phyloP scores from a whole-genome alignment of 2,329 filamentous ascomycete species.

The Arachnomyces sp. region DNA sequence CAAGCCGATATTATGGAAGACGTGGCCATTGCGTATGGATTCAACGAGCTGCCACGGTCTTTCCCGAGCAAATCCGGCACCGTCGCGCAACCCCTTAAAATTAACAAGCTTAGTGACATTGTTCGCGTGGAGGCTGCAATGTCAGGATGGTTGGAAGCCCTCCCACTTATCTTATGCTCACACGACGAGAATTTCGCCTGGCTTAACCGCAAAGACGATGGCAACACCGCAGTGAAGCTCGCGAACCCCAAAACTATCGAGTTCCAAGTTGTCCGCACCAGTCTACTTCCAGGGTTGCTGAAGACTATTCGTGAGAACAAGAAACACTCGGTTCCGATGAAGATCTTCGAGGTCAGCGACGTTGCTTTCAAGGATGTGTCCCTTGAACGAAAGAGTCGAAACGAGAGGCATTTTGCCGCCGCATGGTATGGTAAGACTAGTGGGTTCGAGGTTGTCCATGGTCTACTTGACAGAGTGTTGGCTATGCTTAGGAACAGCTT shows the following conservation, averaged over 20 bases:
- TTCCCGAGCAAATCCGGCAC: conserved; percentile 81
- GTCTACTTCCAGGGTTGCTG: conserved; percentile 73
- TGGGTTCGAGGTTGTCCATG: conserved; percentile 93
- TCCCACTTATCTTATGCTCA: conserved; percentile 92
- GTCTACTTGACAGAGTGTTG: conserved; percentile 83
- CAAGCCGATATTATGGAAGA: conserved; percentile 99
- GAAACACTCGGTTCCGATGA: conserved; percentile 77
- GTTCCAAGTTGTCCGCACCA: conserved; percentile 88
- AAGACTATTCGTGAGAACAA: conserved; percentile 95
- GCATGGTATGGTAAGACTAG: conserved; percentile 90
- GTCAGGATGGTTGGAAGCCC: conserved; percentile 91
- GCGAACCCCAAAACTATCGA: conserved; percentile 89
- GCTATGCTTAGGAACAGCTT: conserved; percentile 83
- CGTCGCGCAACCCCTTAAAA: conserved; percentile 72
- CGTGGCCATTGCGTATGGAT: conserved; percentile 90
- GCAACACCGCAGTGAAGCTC: conserved; percentile 70
- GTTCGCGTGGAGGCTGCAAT: conserved; percentile 82
- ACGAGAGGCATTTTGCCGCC: conserved; percentile 92
- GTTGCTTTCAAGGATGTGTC: conserved; percentile 81
- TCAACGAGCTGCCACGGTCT: conserved; percentile 85
- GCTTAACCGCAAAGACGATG: conserved; percentile 84
- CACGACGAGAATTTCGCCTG: conserved; percentile 97
- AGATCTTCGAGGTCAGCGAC: conserved; percentile 85
- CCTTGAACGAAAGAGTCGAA: conserved; percentile 76
- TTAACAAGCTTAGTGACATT: conserved; percentile 94